Conservation (phyloP, 106 monocot genomes). For the Dioscorea zingiberensis region DNA sequence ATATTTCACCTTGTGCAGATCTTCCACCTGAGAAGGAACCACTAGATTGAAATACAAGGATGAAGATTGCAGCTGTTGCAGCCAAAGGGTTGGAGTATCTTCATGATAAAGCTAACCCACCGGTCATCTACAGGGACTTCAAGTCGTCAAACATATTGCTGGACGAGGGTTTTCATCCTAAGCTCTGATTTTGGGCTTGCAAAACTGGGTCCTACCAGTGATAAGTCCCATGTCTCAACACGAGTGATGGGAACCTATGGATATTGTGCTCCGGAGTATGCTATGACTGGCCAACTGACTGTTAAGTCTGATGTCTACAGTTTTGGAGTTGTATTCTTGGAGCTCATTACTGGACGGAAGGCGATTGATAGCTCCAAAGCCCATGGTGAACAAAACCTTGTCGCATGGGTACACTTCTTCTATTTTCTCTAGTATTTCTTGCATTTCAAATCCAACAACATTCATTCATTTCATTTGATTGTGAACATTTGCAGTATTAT, state of each 20-base stretch:
- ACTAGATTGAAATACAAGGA: constrained; percentile 33
- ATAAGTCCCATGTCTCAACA: constrained; percentile 37
- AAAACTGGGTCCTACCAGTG: constrained; percentile 30
- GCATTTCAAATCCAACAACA: not conserved
- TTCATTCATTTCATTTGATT: not conserved
- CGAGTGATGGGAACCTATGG: constrained; percentile 38
- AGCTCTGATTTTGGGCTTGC: constrained; percentile 38
- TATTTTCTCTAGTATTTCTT: not conserved
- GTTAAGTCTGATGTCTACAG: constrained; percentile 39
- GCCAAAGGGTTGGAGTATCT: constrained; percentile 38
- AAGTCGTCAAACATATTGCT: constrained; percentile 33
- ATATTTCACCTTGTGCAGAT: constrained; percentile 12
- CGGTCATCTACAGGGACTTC: constrained; percentile 35
- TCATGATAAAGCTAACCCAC: constrained; percentile 28
- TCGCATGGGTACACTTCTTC: constrained; percentile 21
- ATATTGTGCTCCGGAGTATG: constrained; percentile 40
- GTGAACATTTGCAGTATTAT: not conserved
- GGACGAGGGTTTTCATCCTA: constrained; percentile 28
- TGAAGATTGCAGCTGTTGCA: constrained; percentile 36
- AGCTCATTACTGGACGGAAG: constrained; percentile 31
- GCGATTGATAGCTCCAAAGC: constrained; percentile 22
- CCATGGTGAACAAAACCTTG: constrained; percentile 32
- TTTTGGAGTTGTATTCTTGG: constrained; percentile 36
- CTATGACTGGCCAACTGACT: constrained; percentile 35
- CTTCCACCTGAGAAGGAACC: constrained; percentile 27